Evolutionary conservation across 2,329 filamentous ascomycete species (phyloP).

Genomic region (Leptographium lundbergii): DNA sequence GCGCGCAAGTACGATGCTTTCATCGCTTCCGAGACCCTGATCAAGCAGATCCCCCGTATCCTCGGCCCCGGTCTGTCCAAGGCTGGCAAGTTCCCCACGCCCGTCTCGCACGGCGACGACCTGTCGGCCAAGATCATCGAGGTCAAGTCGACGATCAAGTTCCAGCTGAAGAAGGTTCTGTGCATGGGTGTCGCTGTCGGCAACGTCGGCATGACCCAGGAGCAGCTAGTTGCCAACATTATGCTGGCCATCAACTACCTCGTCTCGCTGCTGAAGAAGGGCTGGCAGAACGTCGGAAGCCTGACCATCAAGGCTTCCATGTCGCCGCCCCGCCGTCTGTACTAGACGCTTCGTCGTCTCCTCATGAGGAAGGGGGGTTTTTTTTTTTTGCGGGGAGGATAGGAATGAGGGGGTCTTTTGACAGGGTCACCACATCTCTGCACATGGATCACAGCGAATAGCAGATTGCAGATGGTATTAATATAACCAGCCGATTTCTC

Average conservation of each 20-base stretch:
- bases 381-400: not conserved
- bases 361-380: not conserved
- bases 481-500: not conserved
- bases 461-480: not conserved
- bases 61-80: slow-evolving; percentile 96
- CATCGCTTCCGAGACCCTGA: slow-evolving; percentile 89
- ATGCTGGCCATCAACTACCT: slow-evolving; percentile 99
- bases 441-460: not conserved
- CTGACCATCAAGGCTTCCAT: slow-evolving; percentile 99
- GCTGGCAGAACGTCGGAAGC: slow-evolving; percentile 99
- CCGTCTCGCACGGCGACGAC: slow-evolving; percentile 93
- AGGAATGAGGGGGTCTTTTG: not conserved
- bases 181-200: slow-evolving; percentile 99
- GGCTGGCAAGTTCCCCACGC: slow-evolving; percentile 99
- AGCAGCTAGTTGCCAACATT: slow-evolving; percentile 95
- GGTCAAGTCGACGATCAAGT: slow-evolving; percentile 99
- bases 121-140: slow-evolving; percentile 92
- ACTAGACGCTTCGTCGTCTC: slow-evolving; percentile 46
- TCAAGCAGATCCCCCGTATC: slow-evolving; percentile 99
- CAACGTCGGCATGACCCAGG: slow-evolving; percentile 94
- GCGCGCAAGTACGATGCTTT: slow-evolving; percentile 99
- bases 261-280: slow-evolving; percentile 98
- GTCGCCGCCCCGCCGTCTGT: slow-evolving; percentile 95
- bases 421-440: not conserved
- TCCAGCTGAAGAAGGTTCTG: slow-evolving; percentile 99